These are phyloP conservation scores for Penicillium lagena DNA, from an alignment of 495 filamentous ascomycete species.

Conservation along the genomic window DNA sequence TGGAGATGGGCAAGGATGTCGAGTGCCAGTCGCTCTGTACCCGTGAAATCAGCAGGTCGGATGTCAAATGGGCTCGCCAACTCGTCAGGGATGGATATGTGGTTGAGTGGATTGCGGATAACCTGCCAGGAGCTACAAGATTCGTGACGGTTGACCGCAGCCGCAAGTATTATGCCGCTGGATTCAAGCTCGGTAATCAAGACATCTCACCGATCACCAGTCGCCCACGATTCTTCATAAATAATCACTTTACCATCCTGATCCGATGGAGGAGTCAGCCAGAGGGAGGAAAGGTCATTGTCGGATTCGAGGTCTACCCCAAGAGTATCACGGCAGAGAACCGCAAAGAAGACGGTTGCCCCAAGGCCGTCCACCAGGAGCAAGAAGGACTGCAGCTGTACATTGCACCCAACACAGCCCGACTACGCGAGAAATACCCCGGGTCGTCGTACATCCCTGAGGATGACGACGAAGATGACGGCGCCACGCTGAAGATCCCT, in stretches of 20 bases:
- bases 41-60: slow-evolving; percentile 54
- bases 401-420: slow-evolving; percentile 55
- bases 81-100: slow-evolving; percentile 81
- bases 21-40: slow-evolving; percentile 74
- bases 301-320: slow-evolving; percentile 89
- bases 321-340: slow-evolving; percentile 69
- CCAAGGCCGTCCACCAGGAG: slow-evolving; percentile 54
- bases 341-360: slow-evolving; percentile 58
- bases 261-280: slow-evolving; percentile 77
- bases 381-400: slow-evolving; percentile 62
- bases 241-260: slow-evolving; percentile 88
- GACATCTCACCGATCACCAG: slow-evolving; percentile 57
- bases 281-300: slow-evolving; percentile 73
- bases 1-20: slow-evolving; percentile 73
- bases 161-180: slow-evolving; percentile 87
- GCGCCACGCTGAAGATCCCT: slow-evolving; percentile 67
- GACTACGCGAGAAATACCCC: slow-evolving; percentile 48
- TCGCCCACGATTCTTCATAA: slow-evolving; percentile 67
- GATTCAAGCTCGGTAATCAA: slow-evolving; percentile 87
- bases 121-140: slow-evolving; percentile 85
- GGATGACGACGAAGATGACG: slow-evolving; percentile 52
- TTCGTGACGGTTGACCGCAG: slow-evolving; percentile 88
- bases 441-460: slow-evolving; percentile 54
- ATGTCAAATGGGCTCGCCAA: slow-evolving; percentile 64
- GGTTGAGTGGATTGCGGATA: slow-evolving; percentile 94